Base-by-base conservation (phyloP, 306 rosid genomes). In the Cucurbita maxima region DNA sequence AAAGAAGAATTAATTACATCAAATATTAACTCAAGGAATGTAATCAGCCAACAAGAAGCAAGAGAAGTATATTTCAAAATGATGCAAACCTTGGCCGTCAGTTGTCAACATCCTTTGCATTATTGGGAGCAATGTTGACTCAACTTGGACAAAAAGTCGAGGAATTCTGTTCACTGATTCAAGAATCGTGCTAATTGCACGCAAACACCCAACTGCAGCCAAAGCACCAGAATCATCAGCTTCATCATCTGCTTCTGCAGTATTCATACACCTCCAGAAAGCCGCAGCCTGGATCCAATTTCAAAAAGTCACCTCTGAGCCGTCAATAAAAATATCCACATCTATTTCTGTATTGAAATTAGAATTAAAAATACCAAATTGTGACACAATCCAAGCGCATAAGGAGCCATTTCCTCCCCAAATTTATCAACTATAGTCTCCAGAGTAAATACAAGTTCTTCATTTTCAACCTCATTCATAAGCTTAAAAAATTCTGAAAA, bases 391-490 rank as follows among this genome's bases (percentile, higher is more conserved):
- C 98, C 96, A 79, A 93, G 85, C 8, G 98, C 98, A 82, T 93
- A 93, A 68, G 98, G 96, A 70, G 97, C 97, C 92, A 93, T 93
- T 84, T 93, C 97, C 86, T 93, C 98, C 76, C 97, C 98, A 63
- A 93, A 93, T 75, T 93, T 93, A 76, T 93, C 98, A 79, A 93
- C 98, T 73, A 93, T 93, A 72, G 97, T 93, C 88, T 93, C 97
- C 89, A 93, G 84, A 44, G 98, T 93, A 82, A 87, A 93, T 50
- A 93, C 98, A 58, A 93, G 96, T 79, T 93, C 98, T 81, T 93
- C 98, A 76, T 93, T 93, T 88, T 93, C 97, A 82, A 93, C 88
- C 84, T 93, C 98, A 79, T 93, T 83, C 96, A 93, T 90, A 77
- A 93, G 98, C 82, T 93, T 93, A 83, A 88, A 93, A 74, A 93